Conservation (phyloP, 179 eudicot species). For the Silene noctiflora region DNA sequence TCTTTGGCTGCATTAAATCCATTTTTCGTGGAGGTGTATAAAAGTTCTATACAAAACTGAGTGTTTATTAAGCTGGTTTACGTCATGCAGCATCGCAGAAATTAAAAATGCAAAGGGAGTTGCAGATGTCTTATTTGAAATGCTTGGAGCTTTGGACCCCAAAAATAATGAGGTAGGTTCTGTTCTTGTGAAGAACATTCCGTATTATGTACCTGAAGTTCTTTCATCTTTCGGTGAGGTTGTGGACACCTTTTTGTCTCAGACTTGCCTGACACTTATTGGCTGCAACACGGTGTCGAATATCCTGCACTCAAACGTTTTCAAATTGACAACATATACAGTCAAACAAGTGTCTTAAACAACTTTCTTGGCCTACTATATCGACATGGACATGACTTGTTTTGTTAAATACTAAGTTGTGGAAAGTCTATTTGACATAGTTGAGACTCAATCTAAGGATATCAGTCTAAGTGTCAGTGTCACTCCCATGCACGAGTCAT, state of each 20-base stretch:
- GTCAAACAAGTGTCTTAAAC: not conserved
- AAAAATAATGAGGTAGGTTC: slow-evolving; percentile 57
- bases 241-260: not conserved
- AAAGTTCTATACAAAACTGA: not conserved
- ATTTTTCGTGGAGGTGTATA: not conserved
- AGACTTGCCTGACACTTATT: not conserved
- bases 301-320: not conserved
- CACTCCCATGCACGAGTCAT: not conserved
- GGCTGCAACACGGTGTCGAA: not conserved
- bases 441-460: not conserved
- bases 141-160: slow-evolving; percentile 82
- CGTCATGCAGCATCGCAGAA: slow-evolving; percentile 63
- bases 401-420: no score
- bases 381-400: no score
- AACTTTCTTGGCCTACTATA: no score
- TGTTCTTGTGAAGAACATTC: not conserved
- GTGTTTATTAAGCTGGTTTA: not conserved
- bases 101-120: slow-evolving; percentile 77
- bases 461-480: not conserved
- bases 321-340: not conserved
- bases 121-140: slow-evolving; percentile 81
- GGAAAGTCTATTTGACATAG: no score
- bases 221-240: not conserved
- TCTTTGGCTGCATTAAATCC: not conserved
- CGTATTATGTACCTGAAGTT: not conserved